Base-by-base conservation (phyloP, 2,329 filamentous ascomycete genomes). In the Calonectria leucothoes region DNA sequence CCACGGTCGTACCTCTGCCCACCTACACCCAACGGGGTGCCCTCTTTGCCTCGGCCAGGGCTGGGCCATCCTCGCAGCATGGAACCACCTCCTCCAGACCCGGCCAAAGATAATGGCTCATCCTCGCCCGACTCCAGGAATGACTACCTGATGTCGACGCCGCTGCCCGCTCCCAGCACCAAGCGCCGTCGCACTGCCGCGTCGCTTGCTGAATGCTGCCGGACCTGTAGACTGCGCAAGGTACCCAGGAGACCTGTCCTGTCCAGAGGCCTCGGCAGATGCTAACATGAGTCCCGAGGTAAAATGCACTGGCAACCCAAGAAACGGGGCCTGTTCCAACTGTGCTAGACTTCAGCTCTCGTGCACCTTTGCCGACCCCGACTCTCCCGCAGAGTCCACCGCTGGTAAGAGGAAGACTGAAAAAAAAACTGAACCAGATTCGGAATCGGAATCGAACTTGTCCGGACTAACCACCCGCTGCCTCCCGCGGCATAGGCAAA, bases 221-320 rank as follows among this genome's bases (percentile, higher is more conserved):
- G 82, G 70, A 85, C 83, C 27, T 85, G 84, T 74, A 79, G 84
- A 23, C 73, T 85, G 51, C 82, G 84, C 74, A 85, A 85, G 82
- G 84, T 85, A 73, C 23, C 59, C 27, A 45, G 10, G 17, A 76
- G 25, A n/a, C n/a, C n/a, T n/a, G n/a, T n/a, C n/a, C 37, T 20
- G 27, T 66, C 35, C 57, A 33, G 15, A 51, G 27, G 27, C 17
- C 15, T 66, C 27, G 57, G 17, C 61, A 20, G 31, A 64, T 14
- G 27, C 71, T 76, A 37, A 70, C 71, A 57, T 45, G 29, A 25
- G 48, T 31, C 48, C 52, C 15, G 76, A 87, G 85, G 85, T 87
- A n/a, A 86, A 85, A 82, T 87, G 85, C 70, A 81, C 82, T 7
- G 85, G 85, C 8, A 84, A 83, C 63, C 82, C 82, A 20, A 80